A percentile compares a stretch with the other conserved stretches of the same genome.
Evolutionary conservation across 2,329 filamentous ascomycete species (phyloP).

Genomic region (Epicoccum nigrum): DNA sequence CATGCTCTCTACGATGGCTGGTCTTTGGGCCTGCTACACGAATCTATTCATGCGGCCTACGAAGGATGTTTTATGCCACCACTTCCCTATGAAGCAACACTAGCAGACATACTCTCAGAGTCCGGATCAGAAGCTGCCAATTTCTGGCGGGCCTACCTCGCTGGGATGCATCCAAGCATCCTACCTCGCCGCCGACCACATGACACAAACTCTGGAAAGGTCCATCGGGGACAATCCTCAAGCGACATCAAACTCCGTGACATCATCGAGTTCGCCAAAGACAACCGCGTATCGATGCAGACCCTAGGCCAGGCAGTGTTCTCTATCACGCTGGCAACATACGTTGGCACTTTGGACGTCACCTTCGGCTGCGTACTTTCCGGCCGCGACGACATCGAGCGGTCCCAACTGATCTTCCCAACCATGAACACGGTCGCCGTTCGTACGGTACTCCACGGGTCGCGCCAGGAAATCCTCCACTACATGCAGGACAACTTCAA

Average conservation of each 20-base stretch:
- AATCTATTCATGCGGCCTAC: constrained; percentile 73
- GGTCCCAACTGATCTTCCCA: constrained; percentile 76
- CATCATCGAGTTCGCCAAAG: constrained; percentile 67
- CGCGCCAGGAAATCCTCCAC: constrained; percentile 65
- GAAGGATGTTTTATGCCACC: constrained; percentile 50
- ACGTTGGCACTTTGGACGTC: constrained; percentile 71
- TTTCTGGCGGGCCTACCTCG: constrained; percentile 77
- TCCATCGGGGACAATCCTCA: constrained; percentile 54
- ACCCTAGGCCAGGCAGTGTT: constrained; percentile 78
- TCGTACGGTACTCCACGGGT: constrained; percentile 74
- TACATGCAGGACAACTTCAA: constrained; percentile 76
- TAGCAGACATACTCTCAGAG: constrained; percentile 61
- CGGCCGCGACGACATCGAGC: constrained; percentile 76
- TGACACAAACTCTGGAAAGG: constrained; percentile 16
- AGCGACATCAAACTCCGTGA: constrained; percentile 52
- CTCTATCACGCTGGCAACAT: constrained; percentile 71
- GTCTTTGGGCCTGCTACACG: constrained; percentile 77
- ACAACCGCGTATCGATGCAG: constrained; percentile 73
- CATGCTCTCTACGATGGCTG: constrained; percentile 92
- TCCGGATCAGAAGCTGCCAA: constrained; percentile 55
- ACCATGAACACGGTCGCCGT: constrained; percentile 90
- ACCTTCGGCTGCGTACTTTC: constrained; percentile 84
- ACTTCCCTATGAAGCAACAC: constrained; percentile 58
- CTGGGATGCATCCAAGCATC: constrained; percentile 52
- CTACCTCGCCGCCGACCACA: constrained; percentile 45